Conservation (phyloP, 2,329 filamentous ascomycete species). For the Penicillium crustosum region DNA sequence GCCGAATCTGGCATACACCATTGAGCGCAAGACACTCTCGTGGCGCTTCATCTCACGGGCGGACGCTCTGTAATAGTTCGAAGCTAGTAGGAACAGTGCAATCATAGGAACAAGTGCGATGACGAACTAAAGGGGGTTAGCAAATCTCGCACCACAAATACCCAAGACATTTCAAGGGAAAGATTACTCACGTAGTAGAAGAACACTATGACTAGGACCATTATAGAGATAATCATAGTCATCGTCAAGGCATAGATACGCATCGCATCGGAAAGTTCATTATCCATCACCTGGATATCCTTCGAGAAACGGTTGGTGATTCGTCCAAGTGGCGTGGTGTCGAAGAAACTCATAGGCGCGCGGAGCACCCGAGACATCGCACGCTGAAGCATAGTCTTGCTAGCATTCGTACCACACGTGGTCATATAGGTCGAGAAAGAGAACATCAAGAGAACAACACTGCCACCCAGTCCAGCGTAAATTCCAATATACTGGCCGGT, state of each 20-base stretch:
- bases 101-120: conserved; percentile 69
- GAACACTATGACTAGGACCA: conserved; percentile 88
- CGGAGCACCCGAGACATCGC: conserved; percentile 74
- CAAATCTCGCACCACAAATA: background rate
- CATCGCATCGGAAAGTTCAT: conserved; percentile 82
- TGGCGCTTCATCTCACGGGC: conserved; percentile 93
- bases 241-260: conserved; percentile 89
- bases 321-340: conserved; percentile 89
- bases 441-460: conserved; percentile 75
- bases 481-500: conserved; percentile 69
- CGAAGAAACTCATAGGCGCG: conserved; percentile 85
- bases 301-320: conserved; percentile 96
- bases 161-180: background rate
- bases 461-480: conserved; percentile 68
- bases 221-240: conserved; percentile 77
- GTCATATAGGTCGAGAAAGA: conserved; percentile 75
- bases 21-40: conserved; percentile 82
- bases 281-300: conserved; percentile 96
- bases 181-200: conserved; percentile 68
- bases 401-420: conserved; percentile 75
- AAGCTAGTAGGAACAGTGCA: conserved; percentile 74
- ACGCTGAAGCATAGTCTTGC: conserved; percentile 74
- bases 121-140: conserved; percentile 54
- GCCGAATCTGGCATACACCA: conserved; percentile 85
- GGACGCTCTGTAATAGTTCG: conserved; percentile 85